Evolutionary conservation across 2,329 filamentous ascomycete genomes (phyloP), one percentile per base, ranked within the genome.

Genomic region (Coniochaeta prunicola): DNA sequence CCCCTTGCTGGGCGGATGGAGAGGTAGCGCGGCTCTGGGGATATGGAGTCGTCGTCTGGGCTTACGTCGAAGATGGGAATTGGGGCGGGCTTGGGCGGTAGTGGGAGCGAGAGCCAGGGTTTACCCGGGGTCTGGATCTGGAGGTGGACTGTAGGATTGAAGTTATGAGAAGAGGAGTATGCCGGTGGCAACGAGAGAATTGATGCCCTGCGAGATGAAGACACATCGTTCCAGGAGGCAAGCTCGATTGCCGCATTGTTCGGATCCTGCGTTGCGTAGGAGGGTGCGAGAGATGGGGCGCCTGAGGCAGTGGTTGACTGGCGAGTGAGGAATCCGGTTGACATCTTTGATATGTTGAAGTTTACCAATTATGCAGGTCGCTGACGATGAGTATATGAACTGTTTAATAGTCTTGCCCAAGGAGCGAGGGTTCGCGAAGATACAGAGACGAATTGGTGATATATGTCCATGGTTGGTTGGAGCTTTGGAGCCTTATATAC

Each of bases 71-170:
- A 78, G 59, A 80, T 62, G 34, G 73, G 70, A 62, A 81, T 78
- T 3, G 77, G 74, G 1, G 71, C 67, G 1, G 74, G 67, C 4
- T 65, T 67, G 0, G 70, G 68, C 0, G 75, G 70, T 0, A 71
- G 34, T 1, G 79, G 80, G 3, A 79, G 64, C n/a, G 76, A 72
- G 54, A 80, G 61, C 54, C 74, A 65, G 0, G 68, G 64, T 36
- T 78, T 76, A 21, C 82, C 82, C 6, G 61, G 61, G 0, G 77
- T 72, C 61, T 81, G 74, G 63, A 85, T 76, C 61, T 82, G 79
- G 26, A 84, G 72, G 12, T 73, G 71, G 24, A 70, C 69, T 1
- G 77, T 77, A 2, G 79, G 72, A 8, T 58, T 61, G 68, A 83
- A 82, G 55, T 1, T 15, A 60, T 62, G 57, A 58, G 59, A 64